A percentile compares a stretch with the other conserved stretches of the same genome.
phyloP scores from a whole-genome alignment of 106 monocot genomes.

The Dendrobium catenatum region DNA sequence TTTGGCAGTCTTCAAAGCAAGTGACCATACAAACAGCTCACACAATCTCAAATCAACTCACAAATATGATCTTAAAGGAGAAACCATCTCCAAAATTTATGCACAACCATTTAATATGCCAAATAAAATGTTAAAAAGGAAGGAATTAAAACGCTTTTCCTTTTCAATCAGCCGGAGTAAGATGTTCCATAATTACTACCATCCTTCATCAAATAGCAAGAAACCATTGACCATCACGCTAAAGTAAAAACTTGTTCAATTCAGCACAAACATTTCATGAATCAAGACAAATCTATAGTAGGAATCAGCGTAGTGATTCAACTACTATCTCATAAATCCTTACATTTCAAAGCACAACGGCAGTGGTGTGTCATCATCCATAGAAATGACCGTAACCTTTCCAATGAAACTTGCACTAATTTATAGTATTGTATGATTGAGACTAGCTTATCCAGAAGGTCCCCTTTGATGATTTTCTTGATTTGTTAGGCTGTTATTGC shows the following conservation, averaged over 20 bases:
- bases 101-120: too few relatives aligned
- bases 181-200: not conserved
- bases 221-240: not conserved
- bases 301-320: not conserved
- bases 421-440: not conserved
- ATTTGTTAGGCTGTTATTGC: too few relatives aligned
- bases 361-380: not conserved
- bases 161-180: not conserved
- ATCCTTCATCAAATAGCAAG: not conserved
- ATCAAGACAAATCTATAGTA: not conserved
- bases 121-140: too few relatives aligned
- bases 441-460: too few relatives aligned
- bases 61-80: too few relatives aligned
- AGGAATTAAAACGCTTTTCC: too few relatives aligned
- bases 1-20: too few relatives aligned
- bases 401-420: not conserved
- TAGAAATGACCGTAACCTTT: not conserved
- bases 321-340: not conserved
- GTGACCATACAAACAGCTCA: too few relatives aligned
- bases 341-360: not conserved
- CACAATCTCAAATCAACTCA: too few relatives aligned
- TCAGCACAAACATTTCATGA: not conserved
- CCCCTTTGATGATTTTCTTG: too few relatives aligned
- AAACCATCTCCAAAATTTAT: too few relatives aligned
- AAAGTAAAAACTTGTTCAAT: slow-evolving; percentile 3